A percentile compares a stretch with the other conserved stretches of the same genome.
phyloP scores from a whole-genome alignment of 345 rosid genomes.

The Limnanthes douglasii region DNA sequence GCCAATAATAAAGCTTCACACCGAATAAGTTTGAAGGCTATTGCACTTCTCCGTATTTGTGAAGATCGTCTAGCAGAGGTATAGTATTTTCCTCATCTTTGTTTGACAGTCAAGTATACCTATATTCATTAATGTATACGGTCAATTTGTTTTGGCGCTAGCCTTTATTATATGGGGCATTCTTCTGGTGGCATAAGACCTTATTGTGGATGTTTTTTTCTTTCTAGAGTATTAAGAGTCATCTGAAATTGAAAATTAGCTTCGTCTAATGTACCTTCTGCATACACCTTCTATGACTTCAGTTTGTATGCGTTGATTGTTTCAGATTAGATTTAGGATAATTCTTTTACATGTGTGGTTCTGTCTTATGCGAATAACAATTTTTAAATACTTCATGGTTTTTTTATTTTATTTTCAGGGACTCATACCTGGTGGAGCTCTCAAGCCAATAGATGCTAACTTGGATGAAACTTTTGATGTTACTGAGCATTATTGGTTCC shows the following conservation, averaged over 20 bases:
- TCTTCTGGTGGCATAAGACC: neutral
- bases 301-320: neutral
- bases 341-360: neutral
- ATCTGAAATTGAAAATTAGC: neutral
- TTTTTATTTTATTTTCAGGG: slow-evolving; percentile 30
- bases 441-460: slow-evolving; percentile 43
- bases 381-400: neutral
- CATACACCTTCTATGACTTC: neutral
- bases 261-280: neutral
- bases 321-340: neutral
- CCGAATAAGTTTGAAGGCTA: slow-evolving; percentile 94
- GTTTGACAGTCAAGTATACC: neutral
- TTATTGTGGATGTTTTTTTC: slow-evolving; percentile 2
- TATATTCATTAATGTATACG: neutral
- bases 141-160: slow-evolving; percentile 2
- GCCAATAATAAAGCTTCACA: slow-evolving; percentile 86
- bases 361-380: too few relatives aligned
- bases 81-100: slow-evolving; percentile 7
- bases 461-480: slow-evolving; percentile 53
- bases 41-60: slow-evolving; percentile 96
- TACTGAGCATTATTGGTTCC: slow-evolving; percentile 91
- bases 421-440: slow-evolving; percentile 72
- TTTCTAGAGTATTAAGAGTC: neutral
- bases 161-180: neutral
- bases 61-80: slow-evolving; percentile 99